Evolutionary conservation across 1,139 yeast species (phyloP), one percentile per base, ranked within the genome.

Genomic region (Arxiozyma bovina): DNA sequence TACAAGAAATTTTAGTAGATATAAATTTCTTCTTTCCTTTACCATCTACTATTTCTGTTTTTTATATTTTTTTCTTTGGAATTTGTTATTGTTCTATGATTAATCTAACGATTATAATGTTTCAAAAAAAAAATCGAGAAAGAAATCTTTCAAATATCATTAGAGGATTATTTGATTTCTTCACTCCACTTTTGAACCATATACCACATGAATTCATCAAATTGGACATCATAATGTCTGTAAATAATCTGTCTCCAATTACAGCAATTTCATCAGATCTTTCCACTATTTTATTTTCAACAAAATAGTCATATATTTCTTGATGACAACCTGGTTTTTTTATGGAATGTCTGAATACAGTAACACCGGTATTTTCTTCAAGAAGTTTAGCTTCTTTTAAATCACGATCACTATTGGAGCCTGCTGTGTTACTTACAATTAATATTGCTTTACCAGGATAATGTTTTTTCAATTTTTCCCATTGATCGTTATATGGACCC

Each of bases 181-280:
- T 51, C 1, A 90, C 96, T 2, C 97, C 97, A 51, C 82, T 82
- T 55, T 77, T 74, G 1, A 93, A 67, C 97, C 98, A 93, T 6
- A 89, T 77, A 0, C 94, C 88, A 72, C 82, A 80, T 0, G 96
- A 77, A 0, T 96, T 96, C 96, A 91, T 89, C 77, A 84, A 77
- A 63, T 91, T 91, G 21, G 97, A 97, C 96, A 93, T 87, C 53
- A 91, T 73, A 57, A 93, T 80, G 68, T 93, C 99, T 0, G 99
- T 93, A 70, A 90, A 82, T 44, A 93, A 75, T 43, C 99, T 73
- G 63, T 93, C 99, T 0, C 99, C 99, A 21, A 93, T 80, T 4
- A 93, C 84, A 0, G 90, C 89, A 23, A 93, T 82, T 61, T 91
- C 87, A 20, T 75, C 67, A 0, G 94, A 80, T 8, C 73, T 67